phyloP scores from a whole-genome alignment of 1,139 yeast genomes.

The Suhomyces wounanorum region DNA sequence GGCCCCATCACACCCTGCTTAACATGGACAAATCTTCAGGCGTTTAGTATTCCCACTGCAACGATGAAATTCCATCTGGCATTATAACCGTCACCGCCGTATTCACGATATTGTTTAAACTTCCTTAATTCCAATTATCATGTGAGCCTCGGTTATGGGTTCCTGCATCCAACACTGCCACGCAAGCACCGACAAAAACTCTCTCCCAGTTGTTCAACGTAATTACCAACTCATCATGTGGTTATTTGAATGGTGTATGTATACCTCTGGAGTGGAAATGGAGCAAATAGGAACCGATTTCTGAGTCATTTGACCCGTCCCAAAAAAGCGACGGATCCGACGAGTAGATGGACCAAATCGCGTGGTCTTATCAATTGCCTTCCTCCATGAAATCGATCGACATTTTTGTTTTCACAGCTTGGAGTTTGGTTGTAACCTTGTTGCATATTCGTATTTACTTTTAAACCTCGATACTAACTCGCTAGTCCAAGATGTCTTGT shows the following conservation, averaged over 20 bases:
- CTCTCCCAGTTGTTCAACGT: conserved; percentile 5
- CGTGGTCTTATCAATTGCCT: neutral
- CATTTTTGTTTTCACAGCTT: neutral
- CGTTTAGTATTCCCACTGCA: no score
- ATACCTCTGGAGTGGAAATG: conserved; percentile 3
- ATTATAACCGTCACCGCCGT: no score
- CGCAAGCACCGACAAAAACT: conserved; percentile 10
- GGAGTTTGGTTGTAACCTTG: neutral
- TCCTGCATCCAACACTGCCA: conserved; percentile 12
- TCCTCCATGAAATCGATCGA: neutral
- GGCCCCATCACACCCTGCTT: no score
- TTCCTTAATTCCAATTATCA: neutral
- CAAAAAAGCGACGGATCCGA: neutral
- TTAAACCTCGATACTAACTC: conserved; percentile 23
- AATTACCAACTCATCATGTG: conserved; percentile 27
- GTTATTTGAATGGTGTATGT: conserved; percentile 50
- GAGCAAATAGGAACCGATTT: neutral
- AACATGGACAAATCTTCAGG: no score
- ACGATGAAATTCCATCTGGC: no score
- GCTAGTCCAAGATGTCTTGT: conserved; percentile 83
- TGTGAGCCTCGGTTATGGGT: conserved; percentile 1
- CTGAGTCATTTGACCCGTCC: neutral
- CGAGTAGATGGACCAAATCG: neutral
- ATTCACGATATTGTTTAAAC: neutral
- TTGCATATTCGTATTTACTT: neutral